Percentiles rank a stretch among this genome's conserved stretches.
These are phyloP conservation scores for Starmerella vaccinii DNA, from an alignment of 805 yeast species.

Conservation along the genomic window DNA sequence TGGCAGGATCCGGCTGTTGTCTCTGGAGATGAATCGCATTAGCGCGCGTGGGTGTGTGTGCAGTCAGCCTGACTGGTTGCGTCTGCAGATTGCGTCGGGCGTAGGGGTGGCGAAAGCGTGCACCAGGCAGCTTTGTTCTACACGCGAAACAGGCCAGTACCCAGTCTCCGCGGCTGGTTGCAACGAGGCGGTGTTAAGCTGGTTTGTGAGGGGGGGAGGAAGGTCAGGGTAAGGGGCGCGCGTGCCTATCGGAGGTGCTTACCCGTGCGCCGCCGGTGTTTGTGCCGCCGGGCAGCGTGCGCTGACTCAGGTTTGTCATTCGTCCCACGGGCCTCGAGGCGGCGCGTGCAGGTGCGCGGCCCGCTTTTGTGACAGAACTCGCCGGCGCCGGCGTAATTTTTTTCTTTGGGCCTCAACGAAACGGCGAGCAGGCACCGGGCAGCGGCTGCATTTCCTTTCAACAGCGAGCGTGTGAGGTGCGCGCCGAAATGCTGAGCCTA, in stretches of 20 bases:
- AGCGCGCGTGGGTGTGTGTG: too few relatives aligned
- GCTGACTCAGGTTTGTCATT: background rate
- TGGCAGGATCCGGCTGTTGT: background rate
- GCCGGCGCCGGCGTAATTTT: too few relatives aligned
- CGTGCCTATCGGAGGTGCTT: constrained; percentile 4
- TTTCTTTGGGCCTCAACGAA: too few relatives aligned
- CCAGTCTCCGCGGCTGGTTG: background rate
- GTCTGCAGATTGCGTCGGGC: too few relatives aligned
- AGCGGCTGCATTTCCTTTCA: too few relatives aligned
- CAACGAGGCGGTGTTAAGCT: constrained; percentile 4
- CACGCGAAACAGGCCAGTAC: background rate
- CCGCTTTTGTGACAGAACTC: too few relatives aligned
- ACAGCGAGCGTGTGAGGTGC: too few relatives aligned
- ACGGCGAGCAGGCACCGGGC: too few relatives aligned
- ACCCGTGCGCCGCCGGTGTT: background rate
- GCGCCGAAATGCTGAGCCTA: background rate
- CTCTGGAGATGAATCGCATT: constrained; percentile 4
- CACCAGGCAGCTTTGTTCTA: constrained; percentile 3
- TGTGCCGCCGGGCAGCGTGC: background rate
- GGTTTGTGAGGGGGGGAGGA: constrained; percentile 3
- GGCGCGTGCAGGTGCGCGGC: too few relatives aligned
- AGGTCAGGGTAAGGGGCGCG: constrained; percentile 4
- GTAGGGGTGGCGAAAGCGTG: background rate
- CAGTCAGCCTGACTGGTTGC: too few relatives aligned
- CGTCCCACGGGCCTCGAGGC: too few relatives aligned